Base-by-base conservation (phyloP, 208 protist species). In the Crithidia bombi region DNA sequence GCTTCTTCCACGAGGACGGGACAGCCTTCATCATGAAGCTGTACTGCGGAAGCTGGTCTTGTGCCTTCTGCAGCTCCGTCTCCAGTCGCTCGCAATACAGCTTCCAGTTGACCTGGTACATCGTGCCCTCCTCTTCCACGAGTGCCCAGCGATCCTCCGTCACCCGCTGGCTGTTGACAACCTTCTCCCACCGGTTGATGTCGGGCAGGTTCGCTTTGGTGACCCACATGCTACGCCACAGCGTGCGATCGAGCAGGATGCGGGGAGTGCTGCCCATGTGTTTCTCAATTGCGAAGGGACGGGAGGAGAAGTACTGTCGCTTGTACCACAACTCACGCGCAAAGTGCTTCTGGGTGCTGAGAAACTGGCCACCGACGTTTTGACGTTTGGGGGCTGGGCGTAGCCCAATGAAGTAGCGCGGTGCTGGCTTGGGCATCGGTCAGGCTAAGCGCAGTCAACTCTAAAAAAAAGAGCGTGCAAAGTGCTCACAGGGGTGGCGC, bases 51-150 rank as follows among this genome's bases (percentile, higher is more conserved):
- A 97, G 69, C 59, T 83, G 77, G 44, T 97, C 89, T 61, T 91
- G 85, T 39, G 88, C 81, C 33, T 75, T 86, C 61, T 87, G 80
- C 56, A 97, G 85, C 65, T 97, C 92, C 28, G 87, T 92, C 63
- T 97, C 84, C 6, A 97, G 63, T 19, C 92, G 80, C 65, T 97
- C 88, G 65, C 90, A 90, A 78, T 97, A 97, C 65, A 97, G 65
- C 66, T 89, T 88, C 90, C 92, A 97, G 65, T 97, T 95, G 19
- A 97, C 82, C 51, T 88, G 84, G 59, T 93, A 85, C 86, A 94
- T 90, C 19, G 78, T 47, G 49, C 89, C 90, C 2, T 95, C 92
- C 63, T 97, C 92, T 66, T 97, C 92, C 36, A 97, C 92, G 17
- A 89, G 70, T 3, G 90, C 83, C 79, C 87, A 97, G 7, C 92